Conservation (phyloP, 768 basidiomycete species). For the Myochromella boudieri region DNA sequence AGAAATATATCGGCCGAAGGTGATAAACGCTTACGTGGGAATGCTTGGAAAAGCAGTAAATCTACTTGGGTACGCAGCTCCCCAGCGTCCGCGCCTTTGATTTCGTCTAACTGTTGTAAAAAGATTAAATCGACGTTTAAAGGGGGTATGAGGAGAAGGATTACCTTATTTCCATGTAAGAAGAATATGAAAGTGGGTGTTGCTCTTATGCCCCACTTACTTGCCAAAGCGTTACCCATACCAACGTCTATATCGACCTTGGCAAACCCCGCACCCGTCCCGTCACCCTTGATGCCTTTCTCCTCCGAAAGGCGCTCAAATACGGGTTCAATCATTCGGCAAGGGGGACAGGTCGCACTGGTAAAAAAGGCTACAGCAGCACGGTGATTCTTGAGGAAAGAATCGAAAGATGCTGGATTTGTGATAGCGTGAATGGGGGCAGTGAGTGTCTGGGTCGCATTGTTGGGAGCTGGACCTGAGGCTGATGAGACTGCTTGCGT, state of each 20-base stretch:
- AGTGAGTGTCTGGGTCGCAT: constrained; percentile 50
- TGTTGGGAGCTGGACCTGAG: constrained; percentile 7
- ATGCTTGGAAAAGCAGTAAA: constrained; percentile 71
- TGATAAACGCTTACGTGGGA: constrained; percentile 84
- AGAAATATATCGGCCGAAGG: too few relatives aligned
- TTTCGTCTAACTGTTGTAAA: constrained; percentile 53
- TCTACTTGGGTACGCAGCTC: constrained; percentile 77
- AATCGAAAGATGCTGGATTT: constrained; percentile 70
- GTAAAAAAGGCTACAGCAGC: constrained; percentile 85
- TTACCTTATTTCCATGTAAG: constrained; percentile 69
- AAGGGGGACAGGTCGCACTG: constrained; percentile 72
- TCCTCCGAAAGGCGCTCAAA: constrained; percentile 77
- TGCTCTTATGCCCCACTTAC: constrained; percentile 63
- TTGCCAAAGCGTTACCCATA: constrained; percentile 57
- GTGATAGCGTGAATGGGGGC: constrained; percentile 71
- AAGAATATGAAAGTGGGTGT: constrained; percentile 94
- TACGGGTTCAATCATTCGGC: constrained; percentile 78
- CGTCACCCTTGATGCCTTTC: constrained; percentile 42
- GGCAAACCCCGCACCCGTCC: constrained; percentile 68
- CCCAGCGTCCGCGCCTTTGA: constrained; percentile 68
- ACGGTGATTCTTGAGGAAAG: constrained; percentile 61
- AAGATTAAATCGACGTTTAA: background rate
- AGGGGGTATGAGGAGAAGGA: constrained; percentile 4
- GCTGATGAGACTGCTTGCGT: constrained; percentile 37
- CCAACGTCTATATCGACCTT: constrained; percentile 83